Evolutionary conservation across 352 stramenopile genomes (phyloP).

Genomic region (Phytophthora rubi): DNA sequence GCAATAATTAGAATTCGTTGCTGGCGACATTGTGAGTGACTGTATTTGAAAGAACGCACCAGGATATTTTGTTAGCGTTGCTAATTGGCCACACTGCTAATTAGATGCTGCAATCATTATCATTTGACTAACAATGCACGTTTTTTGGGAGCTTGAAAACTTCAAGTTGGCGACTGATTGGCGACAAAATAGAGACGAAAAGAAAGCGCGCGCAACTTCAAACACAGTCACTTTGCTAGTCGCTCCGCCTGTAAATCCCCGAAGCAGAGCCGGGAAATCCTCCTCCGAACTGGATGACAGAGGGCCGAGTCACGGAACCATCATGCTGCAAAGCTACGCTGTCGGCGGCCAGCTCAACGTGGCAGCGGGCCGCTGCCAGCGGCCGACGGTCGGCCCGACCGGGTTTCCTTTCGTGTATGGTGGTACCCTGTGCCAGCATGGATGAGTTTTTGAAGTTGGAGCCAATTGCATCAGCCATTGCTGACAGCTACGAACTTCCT

Average conservation of each 20-base stretch:
- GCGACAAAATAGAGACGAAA: not conserved
- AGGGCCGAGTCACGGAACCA: not conserved
- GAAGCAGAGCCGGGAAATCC: no score
- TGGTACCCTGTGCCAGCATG: not conserved
- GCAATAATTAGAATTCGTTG: no score
- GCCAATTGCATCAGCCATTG: not conserved
- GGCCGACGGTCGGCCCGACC: no score
- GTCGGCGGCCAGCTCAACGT: not conserved
- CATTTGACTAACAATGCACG: no score
- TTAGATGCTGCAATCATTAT: no score
- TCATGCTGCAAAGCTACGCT: constrained; percentile 3
- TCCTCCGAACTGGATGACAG: no score
- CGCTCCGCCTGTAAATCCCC: not conserved
- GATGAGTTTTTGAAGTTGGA: constrained; percentile 7
- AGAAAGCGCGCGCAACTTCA: constrained; percentile 11
- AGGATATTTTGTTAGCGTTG: no score
- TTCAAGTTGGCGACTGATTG: no score
- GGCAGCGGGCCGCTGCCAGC: not conserved
- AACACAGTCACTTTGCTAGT: constrained; percentile 16
- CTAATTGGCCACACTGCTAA: no score
- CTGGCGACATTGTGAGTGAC: no score
- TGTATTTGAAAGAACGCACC: no score
- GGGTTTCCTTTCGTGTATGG: not conserved
- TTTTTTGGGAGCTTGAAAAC: no score
- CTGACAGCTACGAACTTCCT: constrained; percentile 4